These are phyloP conservation scores for Fusarium sp. DNA, from an alignment of 2,329 filamentous ascomycete genomes.

Conservation along the genomic window DNA sequence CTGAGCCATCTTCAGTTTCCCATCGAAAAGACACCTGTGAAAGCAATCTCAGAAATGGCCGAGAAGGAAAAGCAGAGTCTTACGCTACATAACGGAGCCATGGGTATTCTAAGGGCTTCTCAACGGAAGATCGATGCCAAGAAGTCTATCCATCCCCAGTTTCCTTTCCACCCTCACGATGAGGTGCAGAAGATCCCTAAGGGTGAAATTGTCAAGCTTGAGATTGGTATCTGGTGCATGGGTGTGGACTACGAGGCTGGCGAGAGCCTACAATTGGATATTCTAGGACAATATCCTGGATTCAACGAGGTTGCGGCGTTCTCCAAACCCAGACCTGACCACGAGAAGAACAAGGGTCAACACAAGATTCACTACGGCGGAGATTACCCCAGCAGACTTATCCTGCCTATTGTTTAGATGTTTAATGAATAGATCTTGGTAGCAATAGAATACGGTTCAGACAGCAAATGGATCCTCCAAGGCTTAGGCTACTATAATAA, in stretches of 20 bases:
- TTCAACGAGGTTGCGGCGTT: conserved; percentile 16
- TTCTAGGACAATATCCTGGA: conserved; percentile 16
- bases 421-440: not conserved
- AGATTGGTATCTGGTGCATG: conserved; percentile 25
- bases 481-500: not conserved
- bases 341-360: conserved; percentile 24
- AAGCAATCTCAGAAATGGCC: conserved; percentile 2
- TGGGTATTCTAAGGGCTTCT: conserved; percentile 13
- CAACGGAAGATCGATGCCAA: conserved; percentile 16
- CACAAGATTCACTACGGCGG: conserved; percentile 33
- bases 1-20: conserved; percentile 22
- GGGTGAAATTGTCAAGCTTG: conserved; percentile 22
- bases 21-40: conserved; percentile 14
- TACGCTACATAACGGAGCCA: conserved; percentile 17
- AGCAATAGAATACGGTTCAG: not conserved
- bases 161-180: conserved; percentile 21
- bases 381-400: conserved; percentile 33
- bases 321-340: conserved; percentile 16
- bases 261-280: conserved; percentile 8
- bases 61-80: conserved; percentile 21
- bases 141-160: conserved; percentile 13
- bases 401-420: conserved; percentile 30
- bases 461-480: conserved; percentile 65
- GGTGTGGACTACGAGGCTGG: conserved; percentile 18
- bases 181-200: conserved; percentile 16